Base-by-base conservation (phyloP, 106 monocot species). In the Dendrobium chrysotoxum region DNA sequence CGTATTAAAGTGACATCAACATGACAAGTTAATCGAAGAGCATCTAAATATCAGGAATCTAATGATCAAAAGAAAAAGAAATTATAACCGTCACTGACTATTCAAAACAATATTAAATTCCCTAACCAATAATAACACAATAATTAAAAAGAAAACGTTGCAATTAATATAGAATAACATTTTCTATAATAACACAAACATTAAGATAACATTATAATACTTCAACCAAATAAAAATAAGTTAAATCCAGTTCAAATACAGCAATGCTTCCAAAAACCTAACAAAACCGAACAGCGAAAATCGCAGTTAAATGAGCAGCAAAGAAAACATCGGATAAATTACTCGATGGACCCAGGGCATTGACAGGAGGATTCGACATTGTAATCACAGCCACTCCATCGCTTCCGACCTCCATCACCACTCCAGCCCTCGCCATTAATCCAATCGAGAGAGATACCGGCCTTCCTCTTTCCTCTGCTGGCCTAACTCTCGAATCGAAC, bases 331-430 rank as follows among this genome's bases (percentile, higher is more conserved):
- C 28, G 74, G n/a, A 42, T 20, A 41, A 28, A 3, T 76, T 76
- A 76, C 76, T 47, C 46, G 76, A 76, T 13, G 76, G 45, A 47
- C 47, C 21, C 4, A 78, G 78, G 20, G 78, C 53, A 58, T 78
- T 78, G 38, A 78, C 57, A 28, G 78, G 78, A n/a, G 78, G 78
- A 57, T 78, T 78, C 55, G n/a, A 53, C 35, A 78, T 57, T 26
- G 78, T 57, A 57, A 78, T 78, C 28, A 78, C 57, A 3, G 78
- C 78, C 17, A 78, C 78, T 10, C 78, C 78, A 46, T 78, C 78
- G 57, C 55, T 58, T 55, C 78, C 78, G 55, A 78, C 78, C 53
- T 78, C 76, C 78, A 78, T 78, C 53, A 7, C 30, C 57, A 58
- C 57, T 78, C 57, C 3, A 35, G 8, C 55, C 57, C 57, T 78